Evolutionary conservation across 257 asterid genomes (phyloP).

Genomic region (Ocimum tenuiflorum): DNA sequence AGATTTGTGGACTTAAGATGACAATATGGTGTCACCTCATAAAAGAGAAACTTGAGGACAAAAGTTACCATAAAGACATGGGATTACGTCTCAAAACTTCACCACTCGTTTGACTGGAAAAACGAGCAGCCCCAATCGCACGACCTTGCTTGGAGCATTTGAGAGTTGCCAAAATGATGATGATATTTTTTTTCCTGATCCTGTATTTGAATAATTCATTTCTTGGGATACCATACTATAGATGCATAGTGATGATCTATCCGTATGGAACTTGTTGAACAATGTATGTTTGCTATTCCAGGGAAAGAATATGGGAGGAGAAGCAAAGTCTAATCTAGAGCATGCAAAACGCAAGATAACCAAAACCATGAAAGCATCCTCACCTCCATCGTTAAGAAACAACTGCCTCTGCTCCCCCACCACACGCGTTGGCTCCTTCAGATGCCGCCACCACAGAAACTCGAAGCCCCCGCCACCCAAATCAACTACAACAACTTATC

Average conservation of each 20-base stretch:
- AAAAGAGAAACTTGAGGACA: conserved; percentile 11
- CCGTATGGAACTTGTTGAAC: no score
- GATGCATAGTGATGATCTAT: no score
- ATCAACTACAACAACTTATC: conserved; percentile 8
- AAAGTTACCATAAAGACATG: neutral
- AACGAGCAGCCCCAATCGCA: no score
- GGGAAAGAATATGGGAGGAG: conserved; percentile 44
- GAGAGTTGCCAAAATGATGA: no score
- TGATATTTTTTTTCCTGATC: no score
- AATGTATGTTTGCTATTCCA: neutral
- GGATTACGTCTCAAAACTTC: neutral
- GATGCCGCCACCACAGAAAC: conserved; percentile 61
- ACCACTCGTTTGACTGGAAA: no score
- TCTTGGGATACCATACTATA: no score
- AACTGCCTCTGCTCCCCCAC: conserved; percentile 78
- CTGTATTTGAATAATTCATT: no score
- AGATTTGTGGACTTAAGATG: conserved; percentile 26
- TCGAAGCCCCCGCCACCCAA: conserved; percentile 34
- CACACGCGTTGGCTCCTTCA: conserved; percentile 61
- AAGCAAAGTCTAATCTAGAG: conserved; percentile 23
- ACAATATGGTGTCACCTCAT: conserved; percentile 28
- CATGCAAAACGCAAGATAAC: conserved; percentile 27
- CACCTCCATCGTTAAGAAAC: conserved; percentile 31
- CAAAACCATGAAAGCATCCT: conserved; percentile 27
- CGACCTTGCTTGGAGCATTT: no score